phyloP scores from a whole-genome alignment of 169 alveolate species.

The Pseudocohnilembus persalinus region DNA sequence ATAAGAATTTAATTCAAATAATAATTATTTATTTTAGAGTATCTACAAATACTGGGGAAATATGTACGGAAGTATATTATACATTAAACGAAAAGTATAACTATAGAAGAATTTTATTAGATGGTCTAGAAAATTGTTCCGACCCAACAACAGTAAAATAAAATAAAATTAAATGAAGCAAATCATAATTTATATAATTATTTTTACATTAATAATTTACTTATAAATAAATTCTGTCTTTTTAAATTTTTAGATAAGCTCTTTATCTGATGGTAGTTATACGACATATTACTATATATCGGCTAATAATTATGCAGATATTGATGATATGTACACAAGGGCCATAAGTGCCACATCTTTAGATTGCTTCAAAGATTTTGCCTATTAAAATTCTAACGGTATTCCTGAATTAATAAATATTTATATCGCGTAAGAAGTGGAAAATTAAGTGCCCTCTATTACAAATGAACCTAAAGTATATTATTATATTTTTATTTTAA shows the following conservation, averaged over 20 bases:
- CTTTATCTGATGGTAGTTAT: not conserved
- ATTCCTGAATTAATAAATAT: not conserved
- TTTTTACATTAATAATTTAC: too few relatives aligned
- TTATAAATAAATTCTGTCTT: too few relatives aligned
- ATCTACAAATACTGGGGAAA: not conserved
- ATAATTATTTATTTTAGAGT: not conserved
- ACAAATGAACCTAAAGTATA: not conserved
- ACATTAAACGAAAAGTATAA: not conserved
- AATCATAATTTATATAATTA: too few relatives aligned
- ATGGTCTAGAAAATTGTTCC: not conserved
- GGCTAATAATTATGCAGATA: not conserved
- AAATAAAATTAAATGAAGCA: not conserved
- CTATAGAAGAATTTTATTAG: not conserved
- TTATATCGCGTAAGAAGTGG: not conserved
- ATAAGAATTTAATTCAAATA: not conserved
- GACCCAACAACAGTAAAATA: not conserved
- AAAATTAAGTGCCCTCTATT: not conserved
- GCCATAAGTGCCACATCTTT: not conserved
- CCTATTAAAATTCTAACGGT: not conserved
- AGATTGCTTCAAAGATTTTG: not conserved
- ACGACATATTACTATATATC: not conserved
- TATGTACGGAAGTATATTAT: not conserved
- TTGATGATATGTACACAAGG: not conserved
- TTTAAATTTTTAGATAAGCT: not conserved
- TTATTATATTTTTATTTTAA: too few relatives aligned